These are phyloP conservation scores for Myrica gale DNA, from an alignment of 306 rosid species.

Conservation along the genomic window DNA sequence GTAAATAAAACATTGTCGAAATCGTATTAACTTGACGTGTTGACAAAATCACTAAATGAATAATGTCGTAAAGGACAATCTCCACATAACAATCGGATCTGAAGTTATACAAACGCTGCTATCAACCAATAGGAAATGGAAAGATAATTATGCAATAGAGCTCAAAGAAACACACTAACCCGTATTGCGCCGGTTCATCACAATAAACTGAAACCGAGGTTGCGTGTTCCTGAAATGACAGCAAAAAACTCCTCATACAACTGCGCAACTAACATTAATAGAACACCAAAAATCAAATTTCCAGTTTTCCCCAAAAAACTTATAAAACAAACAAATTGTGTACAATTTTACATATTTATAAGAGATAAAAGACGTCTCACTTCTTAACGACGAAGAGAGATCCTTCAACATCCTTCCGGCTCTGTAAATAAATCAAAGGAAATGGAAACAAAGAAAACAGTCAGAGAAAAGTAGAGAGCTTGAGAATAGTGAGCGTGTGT, in stretches of 20 bases:
- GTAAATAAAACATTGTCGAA: background rate
- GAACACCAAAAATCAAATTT: background rate
- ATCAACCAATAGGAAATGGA: constrained; percentile 7
- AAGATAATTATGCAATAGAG: background rate
- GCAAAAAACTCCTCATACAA: constrained; percentile 1
- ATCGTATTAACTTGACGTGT: background rate
- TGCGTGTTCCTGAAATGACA: constrained; percentile 50
- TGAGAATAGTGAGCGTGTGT: background rate
- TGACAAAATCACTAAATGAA: background rate
- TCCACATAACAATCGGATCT: background rate
- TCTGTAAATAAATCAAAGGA: constrained; percentile 36
- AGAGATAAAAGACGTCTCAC: background rate
- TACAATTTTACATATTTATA: constrained; percentile 9
- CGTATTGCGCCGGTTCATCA: constrained; percentile 61
- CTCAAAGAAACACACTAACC: constrained; percentile 34
- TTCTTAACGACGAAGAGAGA: constrained; percentile 63
- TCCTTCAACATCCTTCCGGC: constrained; percentile 63
- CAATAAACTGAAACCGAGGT: constrained; percentile 64
- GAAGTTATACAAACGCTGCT: background rate
- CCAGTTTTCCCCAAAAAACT: background rate
- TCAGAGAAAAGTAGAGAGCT: background rate
- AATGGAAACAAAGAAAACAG: background rate
- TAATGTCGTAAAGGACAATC: background rate
- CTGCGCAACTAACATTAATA: constrained; percentile 5
- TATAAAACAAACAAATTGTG: background rate